A percentile compares a stretch with the other conserved stretches of the same genome.
Evolutionary conservation across 2,329 filamentous ascomycete species (phyloP).

Genomic region (Hyphodiscus sp.): DNA sequence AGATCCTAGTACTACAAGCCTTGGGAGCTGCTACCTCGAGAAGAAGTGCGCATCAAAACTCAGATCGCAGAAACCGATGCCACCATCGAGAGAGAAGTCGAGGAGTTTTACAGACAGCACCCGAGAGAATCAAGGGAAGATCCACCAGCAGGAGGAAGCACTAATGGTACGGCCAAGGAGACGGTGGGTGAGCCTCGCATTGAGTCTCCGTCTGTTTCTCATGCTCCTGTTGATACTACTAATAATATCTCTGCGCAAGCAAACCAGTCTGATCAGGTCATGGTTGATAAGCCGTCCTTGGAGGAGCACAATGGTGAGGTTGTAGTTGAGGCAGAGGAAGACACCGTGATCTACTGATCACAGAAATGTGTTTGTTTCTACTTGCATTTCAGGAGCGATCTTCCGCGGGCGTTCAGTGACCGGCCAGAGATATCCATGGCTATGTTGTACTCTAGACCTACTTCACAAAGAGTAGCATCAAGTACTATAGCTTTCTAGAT

Average conservation of each 20-base stretch:
- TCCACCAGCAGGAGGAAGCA: constrained; percentile 20
- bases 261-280: constrained; percentile 20
- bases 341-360: constrained; percentile 79
- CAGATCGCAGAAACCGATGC: constrained; percentile 63
- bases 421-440: constrained; percentile 5
- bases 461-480: background rate
- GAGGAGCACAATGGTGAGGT: constrained; percentile 71
- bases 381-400: constrained; percentile 1
- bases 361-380: background rate
- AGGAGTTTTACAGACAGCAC: constrained; percentile 50
- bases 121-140: constrained; percentile 27
- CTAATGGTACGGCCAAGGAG: constrained; percentile 29
- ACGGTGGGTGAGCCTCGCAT: constrained; percentile 39
- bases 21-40: constrained; percentile 63
- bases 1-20: constrained; percentile 71
- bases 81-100: constrained; percentile 56
- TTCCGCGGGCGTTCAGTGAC: background rate
- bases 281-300: constrained; percentile 38
- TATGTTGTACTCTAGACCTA: constrained; percentile 5
- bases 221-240: constrained; percentile 33
- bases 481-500: background rate
- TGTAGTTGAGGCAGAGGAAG: constrained; percentile 78
- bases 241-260: constrained; percentile 32
- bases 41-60: constrained; percentile 63
- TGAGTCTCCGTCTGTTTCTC: constrained; percentile 33